Evolutionary conservation across 2,329 filamentous ascomycete species (phyloP), one percentile per base, ranked within the genome.

Genomic region (Lachnellula suecica): DNA sequence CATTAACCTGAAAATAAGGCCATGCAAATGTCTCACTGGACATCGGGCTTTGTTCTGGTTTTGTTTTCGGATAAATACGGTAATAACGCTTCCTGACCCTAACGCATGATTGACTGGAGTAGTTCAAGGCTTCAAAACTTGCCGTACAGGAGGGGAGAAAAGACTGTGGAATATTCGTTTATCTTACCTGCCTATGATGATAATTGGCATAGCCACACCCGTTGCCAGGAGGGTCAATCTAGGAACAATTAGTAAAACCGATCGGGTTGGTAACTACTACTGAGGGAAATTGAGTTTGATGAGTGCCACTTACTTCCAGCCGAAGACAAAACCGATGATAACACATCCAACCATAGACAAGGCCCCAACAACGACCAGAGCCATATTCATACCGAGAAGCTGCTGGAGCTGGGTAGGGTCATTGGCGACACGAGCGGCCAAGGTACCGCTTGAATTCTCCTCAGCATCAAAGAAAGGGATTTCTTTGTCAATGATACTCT

Each of bases 251-350:
- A 47, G 41, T 40, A n/a, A 37, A n/a, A 10, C n/a, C n/a, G n/a
- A n/a, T n/a, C n/a, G n/a, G n/a, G n/a, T n/a, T n/a, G n/a, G n/a
- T n/a, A n/a, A n/a, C n/a, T n/a, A n/a, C n/a, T n/a, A n/a, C 17
- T 37, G 19, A 42, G 13, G n/a, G 19, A 23, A 11, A 13, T 23
- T 15, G 10, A 20, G 10, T 6, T 4, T 15, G 19, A 15, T 6
- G 13, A 23, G 25, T 34, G 6, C 9, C 4, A 44, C 51, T 37
- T 38, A 51, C 66, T 91, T 92, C 89, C 89, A 92, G 1, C 86
- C 85, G 65, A 87, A 90, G 4, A 78, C 74, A 61, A 89, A 91
- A 1, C 85, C 78, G 47, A 92, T 86, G 40, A 78, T 72, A 13
- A 89, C 70, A 7, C 81, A 82, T 0, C 87, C 88, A 8, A 82